phyloP scores from a whole-genome alignment of 169 alveolate genomes.

The Babesia ovata region DNA sequence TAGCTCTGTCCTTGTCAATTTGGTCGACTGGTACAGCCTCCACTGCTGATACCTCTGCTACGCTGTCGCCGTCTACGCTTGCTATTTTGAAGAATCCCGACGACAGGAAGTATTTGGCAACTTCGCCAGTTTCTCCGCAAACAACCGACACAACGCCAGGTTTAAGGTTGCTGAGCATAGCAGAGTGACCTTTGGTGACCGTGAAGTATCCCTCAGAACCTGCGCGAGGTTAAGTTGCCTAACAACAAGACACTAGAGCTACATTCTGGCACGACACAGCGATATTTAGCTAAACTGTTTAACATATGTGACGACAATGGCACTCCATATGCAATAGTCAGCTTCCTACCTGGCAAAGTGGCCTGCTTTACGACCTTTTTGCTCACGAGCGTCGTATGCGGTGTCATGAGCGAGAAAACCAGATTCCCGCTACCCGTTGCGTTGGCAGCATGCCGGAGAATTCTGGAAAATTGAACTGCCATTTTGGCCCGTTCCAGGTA shows the following conservation, averaged over 20 bases:
- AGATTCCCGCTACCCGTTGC: conserved; percentile 33
- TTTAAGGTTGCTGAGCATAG: conserved; percentile 61
- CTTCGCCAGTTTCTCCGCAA: conserved; percentile 52
- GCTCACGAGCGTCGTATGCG: conserved; percentile 41
- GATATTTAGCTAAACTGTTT: not conserved
- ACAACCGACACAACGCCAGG: conserved; percentile 69
- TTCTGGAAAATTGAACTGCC: conserved; percentile 38
- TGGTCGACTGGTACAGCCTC: conserved; percentile 71
- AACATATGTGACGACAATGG: not conserved
- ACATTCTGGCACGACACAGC: not conserved
- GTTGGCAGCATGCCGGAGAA: conserved; percentile 37
- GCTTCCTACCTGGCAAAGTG: conserved; percentile 34
- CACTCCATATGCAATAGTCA: not conserved
- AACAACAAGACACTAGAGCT: not conserved
- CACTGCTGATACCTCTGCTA: conserved; percentile 63
- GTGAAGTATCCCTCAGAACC: conserved; percentile 71
- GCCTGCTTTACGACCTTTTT: conserved; percentile 38
- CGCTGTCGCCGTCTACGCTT: conserved; percentile 51
- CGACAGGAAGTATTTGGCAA: conserved; percentile 55
- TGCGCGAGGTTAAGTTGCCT: conserved; percentile 12
- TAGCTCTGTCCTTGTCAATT: conserved; percentile 63
- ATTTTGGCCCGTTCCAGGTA: not conserved
- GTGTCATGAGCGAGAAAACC: conserved; percentile 38
- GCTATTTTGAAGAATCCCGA: conserved; percentile 57
- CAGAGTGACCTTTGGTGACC: conserved; percentile 65